Evolutionary conservation across 2,329 filamentous ascomycete genomes (phyloP).

Genomic region (Fusarium mexicanum): DNA sequence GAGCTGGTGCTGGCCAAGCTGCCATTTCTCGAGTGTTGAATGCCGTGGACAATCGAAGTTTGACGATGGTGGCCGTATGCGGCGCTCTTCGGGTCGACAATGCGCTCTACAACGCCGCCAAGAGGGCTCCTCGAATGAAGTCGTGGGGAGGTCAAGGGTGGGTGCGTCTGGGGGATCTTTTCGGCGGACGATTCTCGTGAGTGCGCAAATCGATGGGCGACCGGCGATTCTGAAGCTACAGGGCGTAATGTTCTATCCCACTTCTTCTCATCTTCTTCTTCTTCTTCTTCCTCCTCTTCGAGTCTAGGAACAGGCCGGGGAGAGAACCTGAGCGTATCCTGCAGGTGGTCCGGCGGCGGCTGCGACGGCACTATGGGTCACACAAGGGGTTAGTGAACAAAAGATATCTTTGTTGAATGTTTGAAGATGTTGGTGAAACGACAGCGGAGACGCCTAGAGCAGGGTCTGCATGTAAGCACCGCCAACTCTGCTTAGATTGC

Average conservation of each 20-base stretch:
- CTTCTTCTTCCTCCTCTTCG: conserved; percentile 58
- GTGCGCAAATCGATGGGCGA: conserved; percentile 55
- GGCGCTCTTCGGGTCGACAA: conserved; percentile 63
- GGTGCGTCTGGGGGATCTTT: conserved; percentile 53
- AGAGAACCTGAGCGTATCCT: conserved; percentile 63
- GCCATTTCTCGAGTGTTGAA: conserved; percentile 91
- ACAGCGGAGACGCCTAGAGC: conserved; percentile 21
- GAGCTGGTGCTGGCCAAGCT: conserved; percentile 83
- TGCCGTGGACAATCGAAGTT: conserved; percentile 95
- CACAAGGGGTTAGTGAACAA: conserved; percentile 42
- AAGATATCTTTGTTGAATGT: conserved; percentile 27
- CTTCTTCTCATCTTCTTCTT: conserved; percentile 60
- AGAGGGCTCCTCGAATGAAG: conserved; percentile 55
- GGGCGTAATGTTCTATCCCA: conserved; percentile 65
- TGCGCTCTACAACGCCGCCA: conserved; percentile 59
- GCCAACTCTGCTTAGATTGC: neutral
- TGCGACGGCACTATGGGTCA: conserved; percentile 64
- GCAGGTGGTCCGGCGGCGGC: conserved; percentile 65
- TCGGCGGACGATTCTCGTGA: conserved; percentile 69
- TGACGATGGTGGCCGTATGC: conserved; percentile 90
- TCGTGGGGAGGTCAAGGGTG: conserved; percentile 50
- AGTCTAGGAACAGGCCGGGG: conserved; percentile 61
- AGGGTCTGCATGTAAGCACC: conserved; percentile 15
- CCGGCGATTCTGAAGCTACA: conserved; percentile 53
- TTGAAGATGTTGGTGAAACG: conserved; percentile 33